phyloP scores from a whole-genome alignment of 345 rosid species.

The Nephelium lappaceum region DNA sequence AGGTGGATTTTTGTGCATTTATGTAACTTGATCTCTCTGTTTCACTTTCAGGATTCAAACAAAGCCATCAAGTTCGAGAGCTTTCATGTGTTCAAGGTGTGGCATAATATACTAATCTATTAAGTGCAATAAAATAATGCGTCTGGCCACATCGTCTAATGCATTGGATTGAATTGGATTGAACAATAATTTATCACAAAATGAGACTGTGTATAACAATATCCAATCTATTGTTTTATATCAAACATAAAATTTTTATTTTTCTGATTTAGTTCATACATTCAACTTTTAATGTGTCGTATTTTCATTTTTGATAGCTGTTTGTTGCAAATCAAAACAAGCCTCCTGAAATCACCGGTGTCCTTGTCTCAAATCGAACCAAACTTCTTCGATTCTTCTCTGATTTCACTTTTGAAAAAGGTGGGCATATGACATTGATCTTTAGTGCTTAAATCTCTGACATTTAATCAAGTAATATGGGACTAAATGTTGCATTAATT shows the following conservation, averaged over 20 bases:
- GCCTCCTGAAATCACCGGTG: slow-evolving; percentile 44
- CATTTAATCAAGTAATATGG: slow-evolving; percentile 1
- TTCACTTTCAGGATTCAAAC: slow-evolving; percentile 49
- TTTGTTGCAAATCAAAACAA: slow-evolving; percentile 60
- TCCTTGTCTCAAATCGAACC: slow-evolving; percentile 50
- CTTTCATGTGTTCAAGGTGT: slow-evolving; percentile 65
- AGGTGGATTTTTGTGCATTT: background rate
- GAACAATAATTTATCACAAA: background rate
- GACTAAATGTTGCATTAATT: background rate
- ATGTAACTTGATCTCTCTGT: background rate
- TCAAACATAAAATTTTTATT: too few relatives aligned
- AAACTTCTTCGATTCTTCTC: slow-evolving; percentile 53
- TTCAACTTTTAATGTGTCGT: background rate
- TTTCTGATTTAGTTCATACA: background rate
- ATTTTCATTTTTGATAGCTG: slow-evolving; percentile 29
- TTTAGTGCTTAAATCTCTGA: background rate
- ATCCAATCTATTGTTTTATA: too few relatives aligned
- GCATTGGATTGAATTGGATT: background rate
- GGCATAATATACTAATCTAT: background rate
- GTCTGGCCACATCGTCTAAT: background rate
- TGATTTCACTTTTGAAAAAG: slow-evolving; percentile 53
- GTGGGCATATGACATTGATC: slow-evolving; percentile 19
- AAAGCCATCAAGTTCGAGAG: slow-evolving; percentile 55
- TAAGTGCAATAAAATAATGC: background rate
- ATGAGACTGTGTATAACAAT: too few relatives aligned